Conservation (phyloP, 164 flowering plant species). For the Euptelea pleiosperma region DNA sequence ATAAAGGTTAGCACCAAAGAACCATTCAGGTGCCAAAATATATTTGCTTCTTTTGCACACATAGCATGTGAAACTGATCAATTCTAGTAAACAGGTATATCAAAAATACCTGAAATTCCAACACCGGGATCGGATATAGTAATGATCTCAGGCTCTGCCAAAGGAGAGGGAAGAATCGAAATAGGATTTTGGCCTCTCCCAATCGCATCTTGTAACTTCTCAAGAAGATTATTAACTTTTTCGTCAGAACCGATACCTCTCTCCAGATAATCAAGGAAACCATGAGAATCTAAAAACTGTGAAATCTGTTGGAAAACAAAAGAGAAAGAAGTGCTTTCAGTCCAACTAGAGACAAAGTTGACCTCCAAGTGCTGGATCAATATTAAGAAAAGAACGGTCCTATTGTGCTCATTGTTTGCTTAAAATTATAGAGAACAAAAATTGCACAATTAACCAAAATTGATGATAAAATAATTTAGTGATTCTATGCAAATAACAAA, state of each 20-base stretch:
- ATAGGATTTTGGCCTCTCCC: constrained; percentile 91
- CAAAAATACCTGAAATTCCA: constrained; percentile 56
- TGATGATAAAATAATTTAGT: background rate
- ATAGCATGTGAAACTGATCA: background rate
- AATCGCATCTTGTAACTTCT: constrained; percentile 95
- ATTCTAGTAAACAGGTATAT: constrained; percentile 1
- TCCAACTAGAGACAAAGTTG: background rate
- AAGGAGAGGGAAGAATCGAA: constrained; percentile 62
- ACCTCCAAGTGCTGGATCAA: background rate
- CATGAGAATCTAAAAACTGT: constrained; percentile 90
- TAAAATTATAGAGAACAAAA: background rate
- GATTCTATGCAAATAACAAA: background rate
- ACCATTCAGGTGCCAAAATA: background rate
- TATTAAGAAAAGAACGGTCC: background rate
- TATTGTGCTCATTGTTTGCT: background rate
- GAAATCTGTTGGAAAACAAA: constrained; percentile 47
- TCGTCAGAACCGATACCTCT: constrained; percentile 73
- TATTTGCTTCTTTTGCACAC: background rate
- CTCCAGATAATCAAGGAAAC: constrained; percentile 90
- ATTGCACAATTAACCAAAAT: background rate
- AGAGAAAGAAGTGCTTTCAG: constrained; percentile 5
- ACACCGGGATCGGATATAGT: constrained; percentile 82
- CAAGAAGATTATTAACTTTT: constrained; percentile 73
- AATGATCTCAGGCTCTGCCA: constrained; percentile 69
- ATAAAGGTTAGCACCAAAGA: too few species aligned